phyloP scores from a whole-genome alignment of 176 grass and related monocot genomes.

The Bromus sterilis region DNA sequence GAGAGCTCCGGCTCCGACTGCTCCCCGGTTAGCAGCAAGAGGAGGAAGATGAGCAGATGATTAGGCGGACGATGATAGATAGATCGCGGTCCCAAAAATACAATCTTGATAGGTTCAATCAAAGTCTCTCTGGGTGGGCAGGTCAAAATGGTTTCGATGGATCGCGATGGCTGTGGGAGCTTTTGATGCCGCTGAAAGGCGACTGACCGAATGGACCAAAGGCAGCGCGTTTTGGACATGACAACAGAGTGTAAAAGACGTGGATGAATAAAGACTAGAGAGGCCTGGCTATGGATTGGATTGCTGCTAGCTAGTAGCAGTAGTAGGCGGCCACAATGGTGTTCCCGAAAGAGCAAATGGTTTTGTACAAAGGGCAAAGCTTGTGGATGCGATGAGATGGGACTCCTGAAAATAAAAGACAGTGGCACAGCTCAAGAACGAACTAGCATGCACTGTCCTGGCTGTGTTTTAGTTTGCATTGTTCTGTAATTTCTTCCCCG shows the following conservation, averaged over 20 bases:
- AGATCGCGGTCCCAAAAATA: too few relatives aligned
- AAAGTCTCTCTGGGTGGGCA: not conserved
- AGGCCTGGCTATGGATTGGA: not conserved
- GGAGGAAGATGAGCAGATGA: constrained; percentile 85
- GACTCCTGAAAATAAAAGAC: constrained; percentile 8
- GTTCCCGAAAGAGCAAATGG: constrained; percentile 7
- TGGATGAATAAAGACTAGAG: constrained; percentile 40
- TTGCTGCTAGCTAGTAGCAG: not conserved
- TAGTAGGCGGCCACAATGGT: constrained; percentile 1
- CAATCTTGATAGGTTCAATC: not conserved
- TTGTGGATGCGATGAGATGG: constrained; percentile 1
- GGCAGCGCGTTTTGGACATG: constrained; percentile 17
- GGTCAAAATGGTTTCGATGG: constrained; percentile 10
- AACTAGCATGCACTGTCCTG: not conserved
- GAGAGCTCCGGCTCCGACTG: constrained; percentile 10
- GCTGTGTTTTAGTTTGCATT: constrained; percentile 33
- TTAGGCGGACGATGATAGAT: constrained; percentile 28
- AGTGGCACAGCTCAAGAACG: constrained; percentile 13
- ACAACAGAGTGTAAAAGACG: not conserved
- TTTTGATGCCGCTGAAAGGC: constrained; percentile 21
- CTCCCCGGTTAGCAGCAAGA: constrained; percentile 65
- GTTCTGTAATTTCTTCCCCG: constrained; percentile 33
- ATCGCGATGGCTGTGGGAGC: constrained; percentile 18
- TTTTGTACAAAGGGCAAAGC: constrained; percentile 28
- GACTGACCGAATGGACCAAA: constrained; percentile 20